These are phyloP conservation scores for Salix viminalis DNA, from an alignment of 345 rosid species.

Conservation along the genomic window DNA sequence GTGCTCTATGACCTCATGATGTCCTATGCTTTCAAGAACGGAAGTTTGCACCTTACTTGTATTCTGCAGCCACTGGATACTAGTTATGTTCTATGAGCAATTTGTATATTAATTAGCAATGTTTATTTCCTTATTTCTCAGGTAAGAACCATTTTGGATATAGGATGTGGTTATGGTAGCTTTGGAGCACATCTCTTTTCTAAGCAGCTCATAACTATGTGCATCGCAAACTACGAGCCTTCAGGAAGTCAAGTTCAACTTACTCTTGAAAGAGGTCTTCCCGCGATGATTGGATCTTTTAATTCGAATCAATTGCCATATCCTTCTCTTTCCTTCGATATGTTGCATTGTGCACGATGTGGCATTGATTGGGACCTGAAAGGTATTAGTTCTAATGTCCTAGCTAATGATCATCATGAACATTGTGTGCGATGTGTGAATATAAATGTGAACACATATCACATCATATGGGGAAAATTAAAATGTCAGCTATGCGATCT, in stretches of 20 bases:
- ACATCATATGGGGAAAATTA: background rate
- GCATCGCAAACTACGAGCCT: constrained; percentile 89
- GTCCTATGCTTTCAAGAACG: background rate
- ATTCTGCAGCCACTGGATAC: background rate
- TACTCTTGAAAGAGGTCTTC: constrained; percentile 97
- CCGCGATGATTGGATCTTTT: constrained; percentile 91
- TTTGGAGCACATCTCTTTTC: constrained; percentile 94
- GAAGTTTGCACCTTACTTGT: background rate
- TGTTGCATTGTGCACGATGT: constrained; percentile 94
- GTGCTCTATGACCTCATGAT: background rate
- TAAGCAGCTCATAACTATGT: constrained; percentile 78
- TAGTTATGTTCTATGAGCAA: background rate
- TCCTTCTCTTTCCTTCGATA: constrained; percentile 97
- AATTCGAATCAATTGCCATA: constrained; percentile 75
- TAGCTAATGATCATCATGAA: background rate
- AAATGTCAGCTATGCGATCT: background rate
- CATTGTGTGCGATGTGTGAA: background rate
- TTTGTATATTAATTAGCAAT: background rate
- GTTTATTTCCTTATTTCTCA: constrained; percentile 28
- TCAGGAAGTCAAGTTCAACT: constrained; percentile 98
- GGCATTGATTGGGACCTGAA: constrained; percentile 94
- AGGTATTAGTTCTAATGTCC: constrained; percentile 43
- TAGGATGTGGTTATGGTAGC: constrained; percentile 99
- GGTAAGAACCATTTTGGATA: constrained; percentile 92
- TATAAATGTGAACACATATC: background rate